Base-by-base conservation (phyloP, 2,329 filamentous ascomycete genomes). In the Fusarium pseudoanthophilum region DNA sequence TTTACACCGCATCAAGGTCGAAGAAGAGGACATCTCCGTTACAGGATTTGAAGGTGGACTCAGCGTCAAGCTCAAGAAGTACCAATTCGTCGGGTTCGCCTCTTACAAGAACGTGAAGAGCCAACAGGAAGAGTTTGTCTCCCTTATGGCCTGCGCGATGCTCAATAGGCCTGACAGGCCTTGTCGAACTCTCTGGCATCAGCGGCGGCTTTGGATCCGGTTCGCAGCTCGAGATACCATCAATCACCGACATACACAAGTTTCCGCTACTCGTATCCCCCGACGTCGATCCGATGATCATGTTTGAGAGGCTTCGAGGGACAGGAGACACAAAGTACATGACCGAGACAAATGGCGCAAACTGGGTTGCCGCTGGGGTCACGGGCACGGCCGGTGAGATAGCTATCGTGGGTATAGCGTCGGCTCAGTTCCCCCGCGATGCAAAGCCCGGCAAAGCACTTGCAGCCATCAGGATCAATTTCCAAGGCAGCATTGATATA, bases 101-200 rank as follows among this genome's bases (percentile, higher is more conserved):
- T 55, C 51, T 4, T 55, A 40, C 20, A 55, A 28, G 5, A 11
- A 6, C 13, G 24, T 53, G 7, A 37, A 53, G 36, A 48, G 0
- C 16, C 37, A 24, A 0, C 24, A 6, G 7, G 51, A 40, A 6
- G 36, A 55, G 5, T 42, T 55, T 40, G 26, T 20, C 0, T 55
- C 51, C 7, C 24, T 55, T 0, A 55, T 55, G 24, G 51, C 14
- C 1, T 55, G 42, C 13, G 51, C 51, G 1, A 42, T 55, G 51
- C 7, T 55, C 1, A 11, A 5, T 0, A 37, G 51, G 0, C 26
- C 51, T 0, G 10, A 56, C 52, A 7, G 18, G 18, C 0, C 4
- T 21, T 5, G 52, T 56, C 1, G 52, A 56, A 24, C 13, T 56
- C 0, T 5, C 13, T 4, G 5, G 52, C 26, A 56, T 56, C 2